Base-by-base conservation (phyloP, 2,329 filamentous ascomycete species). In the Aspergillus vadensis region DNA sequence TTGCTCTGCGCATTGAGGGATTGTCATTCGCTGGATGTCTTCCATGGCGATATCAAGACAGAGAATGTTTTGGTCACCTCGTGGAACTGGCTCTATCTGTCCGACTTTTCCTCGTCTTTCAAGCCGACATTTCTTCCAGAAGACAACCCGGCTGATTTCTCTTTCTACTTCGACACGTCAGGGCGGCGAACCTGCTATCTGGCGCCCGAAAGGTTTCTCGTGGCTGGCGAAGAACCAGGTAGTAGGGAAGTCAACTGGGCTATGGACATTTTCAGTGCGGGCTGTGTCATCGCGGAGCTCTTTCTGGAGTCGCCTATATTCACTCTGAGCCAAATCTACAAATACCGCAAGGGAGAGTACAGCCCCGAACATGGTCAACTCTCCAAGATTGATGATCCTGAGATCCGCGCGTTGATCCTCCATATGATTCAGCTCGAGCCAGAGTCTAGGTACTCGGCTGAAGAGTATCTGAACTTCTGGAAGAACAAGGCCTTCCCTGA, bases 1-100 rank as follows among this genome's bases (percentile, higher is more conserved):
- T 85, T 99, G 2, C 84, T 99, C 10, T 97, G 92, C 75, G 93
- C 91, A 2, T 81, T 99, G 60, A 88, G 93, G 59, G 96, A 99
- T 76, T 97, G 92, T 70, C 95, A 99, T 75, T 84, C 90, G 27
- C 85, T 90, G 50, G 91, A 96, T 69, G 84, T 99, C 55, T 98
- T 93, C 74, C 95, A 99, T 74, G 96, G 95, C 60, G 96, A 99
- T 72, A 98, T 99, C 81, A 99, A 99, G 81, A 95, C 94, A 1
- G 94, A 99, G 77, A 99, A 99, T 70, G 87, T 96, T 38, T 82
- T 99, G 51, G 94, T 99, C 54, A 99, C 95, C 0, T 98, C 95
- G 6, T 99, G 95, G 95, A 97, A 98, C 79, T 99, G 96, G 95
- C 84, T 99, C 2, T 99, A 98, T 74, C 84, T 99, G 39, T 89